Percentiles rank a stretch among this genome's conserved stretches.
Conservation (phyloP, 176 grass and related monocot species). For the Carex parvula region DNA sequence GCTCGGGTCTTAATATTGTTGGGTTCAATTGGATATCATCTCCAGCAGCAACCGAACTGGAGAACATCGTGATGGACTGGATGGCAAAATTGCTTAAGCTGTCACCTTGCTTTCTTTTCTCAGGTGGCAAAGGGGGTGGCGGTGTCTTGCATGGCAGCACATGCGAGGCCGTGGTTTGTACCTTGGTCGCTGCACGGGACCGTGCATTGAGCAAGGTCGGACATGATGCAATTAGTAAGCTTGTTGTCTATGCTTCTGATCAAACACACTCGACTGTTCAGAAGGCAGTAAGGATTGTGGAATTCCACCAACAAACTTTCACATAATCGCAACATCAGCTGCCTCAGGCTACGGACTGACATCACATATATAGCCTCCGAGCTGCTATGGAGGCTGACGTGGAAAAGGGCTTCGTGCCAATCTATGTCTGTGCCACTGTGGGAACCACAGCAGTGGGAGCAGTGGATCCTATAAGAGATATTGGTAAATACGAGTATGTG, state of each 20-base stretch:
- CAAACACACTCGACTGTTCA: slow-evolving; percentile 56
- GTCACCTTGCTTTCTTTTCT: slow-evolving; percentile 45
- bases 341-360: slow-evolving; percentile 5
- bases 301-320: slow-evolving; percentile 47
- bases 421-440: slow-evolving; percentile 44
- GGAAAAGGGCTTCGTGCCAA: slow-evolving; percentile 11
- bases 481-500: no score
- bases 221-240: no score
- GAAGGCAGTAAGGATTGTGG: slow-evolving; percentile 47
- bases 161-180: no score
- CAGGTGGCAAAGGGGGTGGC: no score
- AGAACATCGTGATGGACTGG: slow-evolving; percentile 73
- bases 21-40: slow-evolving; percentile 84
- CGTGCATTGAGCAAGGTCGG: no score
- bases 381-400: slow-evolving; percentile 21
- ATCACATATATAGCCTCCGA: not conserved
- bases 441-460: slow-evolving; percentile 38
- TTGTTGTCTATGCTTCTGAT: no score
- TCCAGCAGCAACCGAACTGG: slow-evolving; percentile 62
- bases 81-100: slow-evolving; percentile 59
- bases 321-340: slow-evolving; percentile 6
- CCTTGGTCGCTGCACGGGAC: no score
- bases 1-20: slow-evolving; percentile 58
- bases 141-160: no score
- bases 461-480: slow-evolving; percentile 26